These are phyloP conservation scores for Wickerhamiella occidentalis DNA, from an alignment of 805 yeast species.

Conservation along the genomic window DNA sequence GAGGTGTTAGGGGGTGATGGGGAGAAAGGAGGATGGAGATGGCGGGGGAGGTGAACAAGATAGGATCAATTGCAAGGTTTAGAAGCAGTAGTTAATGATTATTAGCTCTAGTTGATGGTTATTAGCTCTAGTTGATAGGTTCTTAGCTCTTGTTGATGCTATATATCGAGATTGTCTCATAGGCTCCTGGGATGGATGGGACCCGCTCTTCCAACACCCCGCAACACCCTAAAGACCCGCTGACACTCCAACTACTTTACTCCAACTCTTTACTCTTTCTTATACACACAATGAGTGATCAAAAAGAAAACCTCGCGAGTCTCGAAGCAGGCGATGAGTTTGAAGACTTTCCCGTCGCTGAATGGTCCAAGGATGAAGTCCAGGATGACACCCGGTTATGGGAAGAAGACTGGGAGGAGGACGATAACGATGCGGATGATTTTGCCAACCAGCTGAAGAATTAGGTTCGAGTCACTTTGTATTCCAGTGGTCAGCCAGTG, in stretches of 20 bases:
- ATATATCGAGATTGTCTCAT: no score
- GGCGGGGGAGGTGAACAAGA: no score
- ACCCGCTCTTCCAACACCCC: no score
- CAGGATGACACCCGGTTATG: conserved; percentile 49
- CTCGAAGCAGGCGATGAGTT: conserved; percentile 94
- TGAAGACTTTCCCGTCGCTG: conserved; percentile 69
- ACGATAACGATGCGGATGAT: conserved; percentile 75
- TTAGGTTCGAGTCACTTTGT: background rate
- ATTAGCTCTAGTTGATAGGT: no score
- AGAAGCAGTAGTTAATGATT: no score
- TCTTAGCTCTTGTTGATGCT: no score
- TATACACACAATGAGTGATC: conserved; percentile 1
- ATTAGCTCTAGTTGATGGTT: no score
- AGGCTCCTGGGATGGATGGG: no score
- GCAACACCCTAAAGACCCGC: background rate
- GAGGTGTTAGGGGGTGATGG: background rate
- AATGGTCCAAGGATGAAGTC: conserved; percentile 34
- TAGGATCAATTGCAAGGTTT: no score
- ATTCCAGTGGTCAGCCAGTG: background rate
- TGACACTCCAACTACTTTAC: background rate
- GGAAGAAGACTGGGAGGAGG: conserved; percentile 95
- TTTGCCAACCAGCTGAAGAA: conserved; percentile 58
- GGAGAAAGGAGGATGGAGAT: background rate
- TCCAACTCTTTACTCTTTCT: no score
- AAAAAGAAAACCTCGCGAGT: conserved; percentile 38